These are phyloP conservation scores for Mycena latifolia DNA, from an alignment of 768 basidiomycete genomes.

Conservation along the genomic window DNA sequence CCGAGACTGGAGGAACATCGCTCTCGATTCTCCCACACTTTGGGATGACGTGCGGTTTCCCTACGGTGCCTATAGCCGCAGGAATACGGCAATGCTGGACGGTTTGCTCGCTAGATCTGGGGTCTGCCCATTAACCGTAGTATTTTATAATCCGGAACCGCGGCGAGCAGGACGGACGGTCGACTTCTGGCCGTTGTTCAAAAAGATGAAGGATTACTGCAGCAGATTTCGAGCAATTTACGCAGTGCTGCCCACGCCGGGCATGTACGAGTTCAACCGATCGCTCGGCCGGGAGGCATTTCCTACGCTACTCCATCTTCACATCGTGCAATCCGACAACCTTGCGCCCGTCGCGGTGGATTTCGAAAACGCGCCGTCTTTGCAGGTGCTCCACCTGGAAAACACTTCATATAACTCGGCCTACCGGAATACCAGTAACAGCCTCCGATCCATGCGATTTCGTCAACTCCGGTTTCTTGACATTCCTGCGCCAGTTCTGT, in stretches of 20 bases:
- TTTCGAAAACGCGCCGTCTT: slow-evolving; percentile 10
- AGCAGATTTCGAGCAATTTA: slow-evolving; percentile 8
- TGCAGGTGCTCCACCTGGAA: slow-evolving; percentile 3
- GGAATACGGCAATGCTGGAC: slow-evolving; percentile 1
- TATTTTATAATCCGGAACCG: slow-evolving; percentile 3
- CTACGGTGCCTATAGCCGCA: background rate
- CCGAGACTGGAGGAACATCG: slow-evolving; percentile 11
- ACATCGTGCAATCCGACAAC: slow-evolving; percentile 19
- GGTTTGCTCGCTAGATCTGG: slow-evolving; percentile 4
- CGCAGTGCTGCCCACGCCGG: slow-evolving; percentile 10
- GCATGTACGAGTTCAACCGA: slow-evolving; percentile 3
- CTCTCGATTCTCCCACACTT: slow-evolving; percentile 18
- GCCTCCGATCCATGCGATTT: slow-evolving; percentile 8
- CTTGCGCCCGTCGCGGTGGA: background rate
- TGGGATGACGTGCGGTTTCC: slow-evolving; percentile 22
- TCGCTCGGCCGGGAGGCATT: background rate
- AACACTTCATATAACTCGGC: slow-evolving; percentile 8
- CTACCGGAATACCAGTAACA: slow-evolving; percentile 10
- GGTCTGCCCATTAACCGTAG: slow-evolving; percentile 4
- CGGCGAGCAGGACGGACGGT: background rate
- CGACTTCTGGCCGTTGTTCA: slow-evolving; percentile 14
- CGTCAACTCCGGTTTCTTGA: background rate
- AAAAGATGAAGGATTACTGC: slow-evolving; percentile 14
- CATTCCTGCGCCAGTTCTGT: slow-evolving; percentile 4
- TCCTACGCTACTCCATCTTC: slow-evolving; percentile 10